These are phyloP conservation scores for Gossypium schwendimanii DNA, from an alignment of 441 rosid genomes.

Conservation along the genomic window DNA sequence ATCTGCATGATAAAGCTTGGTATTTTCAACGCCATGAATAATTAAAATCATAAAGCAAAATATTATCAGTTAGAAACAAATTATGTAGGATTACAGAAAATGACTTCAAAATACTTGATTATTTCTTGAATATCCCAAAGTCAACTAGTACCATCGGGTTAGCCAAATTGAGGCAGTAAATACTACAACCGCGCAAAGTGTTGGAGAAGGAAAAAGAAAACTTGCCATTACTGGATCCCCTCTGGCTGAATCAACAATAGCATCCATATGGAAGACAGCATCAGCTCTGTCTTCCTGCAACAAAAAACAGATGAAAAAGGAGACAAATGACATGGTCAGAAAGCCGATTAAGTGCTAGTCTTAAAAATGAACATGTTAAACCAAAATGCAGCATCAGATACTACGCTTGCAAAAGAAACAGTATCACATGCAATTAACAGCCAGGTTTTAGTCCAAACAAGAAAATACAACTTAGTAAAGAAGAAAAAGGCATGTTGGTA, in stretches of 20 bases:
- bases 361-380: conserved; percentile 7
- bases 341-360: not conserved
- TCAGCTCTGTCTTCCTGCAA: conserved; percentile 55
- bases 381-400: not conserved
- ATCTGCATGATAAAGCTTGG: not conserved
- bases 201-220: conserved; percentile 15
- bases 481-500: not conserved
- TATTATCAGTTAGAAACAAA: not conserved
- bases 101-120: not conserved
- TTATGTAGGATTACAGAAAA: not conserved
- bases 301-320: conserved; percentile 13
- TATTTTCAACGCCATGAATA: not conserved
- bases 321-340: not conserved
- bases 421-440: not conserved
- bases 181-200: not conserved
- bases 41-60: not conserved
- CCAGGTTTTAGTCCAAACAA: conserved; percentile 6
- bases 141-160: not conserved
- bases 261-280: conserved; percentile 38
- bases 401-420: not conserved
- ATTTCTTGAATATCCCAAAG: not conserved
- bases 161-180: conserved; percentile 7
- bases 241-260: conserved; percentile 37
- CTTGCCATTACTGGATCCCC: conserved; percentile 46
- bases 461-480: conserved; percentile 2